Base-by-base conservation (phyloP, 2,329 filamentous ascomycete species). In the Sclerotinia nivalis region DNA sequence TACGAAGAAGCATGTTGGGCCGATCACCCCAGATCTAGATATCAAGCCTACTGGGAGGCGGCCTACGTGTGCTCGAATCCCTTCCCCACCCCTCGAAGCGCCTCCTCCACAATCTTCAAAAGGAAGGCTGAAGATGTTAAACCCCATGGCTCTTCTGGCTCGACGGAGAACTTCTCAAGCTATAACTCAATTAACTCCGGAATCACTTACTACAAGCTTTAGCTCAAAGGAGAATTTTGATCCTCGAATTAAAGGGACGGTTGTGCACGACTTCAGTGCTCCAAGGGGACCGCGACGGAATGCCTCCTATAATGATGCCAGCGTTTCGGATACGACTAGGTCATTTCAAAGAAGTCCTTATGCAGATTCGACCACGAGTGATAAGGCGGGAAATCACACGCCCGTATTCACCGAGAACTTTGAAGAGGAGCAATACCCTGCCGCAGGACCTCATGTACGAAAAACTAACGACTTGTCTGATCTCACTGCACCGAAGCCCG, bases 211-310 rank as follows among this genome's bases (percentile, higher is more conserved):
- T 66, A 70, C 66, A 71, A 73, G 69, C 70, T 73, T 69, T 31
- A 74, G 66, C 65, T 72, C 61, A 74, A 83, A 40, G 74, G 80
- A 59, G 79, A 80, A 31, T 77, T 89, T 89, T 74, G 88, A 90
- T 74, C 88, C 88, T 25, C 83, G 87, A 13, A 91, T 91, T 72
- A 84, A 84, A 75, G 89, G 87, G 62, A 91, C 86, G 10, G 82
- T 84, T 60, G 84, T 90, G 64, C 89, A 91, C 76, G 89, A 88
- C 77, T 91, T 89, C 74, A 90, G 87, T 75, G 87, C 86, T 0
- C 88, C 88, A 1, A 81, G 87, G 64, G 54, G 65, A 45, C 83
- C 82, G 34, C 83, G 81, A 71, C 83, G 79, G 59, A 78, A 80
- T 40, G 72, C 81, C 4, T 78, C 80, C 34, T 80, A 73, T 40